Conservation (phyloP, 2,329 filamentous ascomycete genomes). For the Pseudogymnoascus sp. region DNA sequence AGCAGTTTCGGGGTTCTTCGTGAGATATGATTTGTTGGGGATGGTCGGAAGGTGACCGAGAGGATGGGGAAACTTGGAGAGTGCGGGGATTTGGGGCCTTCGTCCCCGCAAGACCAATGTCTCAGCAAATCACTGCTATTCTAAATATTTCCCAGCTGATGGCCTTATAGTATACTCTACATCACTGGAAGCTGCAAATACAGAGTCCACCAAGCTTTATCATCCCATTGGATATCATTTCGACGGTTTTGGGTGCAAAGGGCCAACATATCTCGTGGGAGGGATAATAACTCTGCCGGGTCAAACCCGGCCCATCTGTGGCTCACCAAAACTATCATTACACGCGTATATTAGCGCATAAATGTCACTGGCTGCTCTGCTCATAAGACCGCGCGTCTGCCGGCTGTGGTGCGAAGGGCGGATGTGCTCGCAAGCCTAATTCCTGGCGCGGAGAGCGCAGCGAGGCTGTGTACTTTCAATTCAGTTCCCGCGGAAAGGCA, state of each 20-base stretch:
- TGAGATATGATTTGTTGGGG: neutral
- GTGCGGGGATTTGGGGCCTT: neutral
- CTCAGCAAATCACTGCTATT: neutral
- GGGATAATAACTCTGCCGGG: too few species aligned
- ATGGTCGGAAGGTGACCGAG: neutral
- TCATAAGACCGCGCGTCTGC: neutral
- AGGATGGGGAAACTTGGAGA: constrained; percentile 2
- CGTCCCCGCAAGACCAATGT: neutral
- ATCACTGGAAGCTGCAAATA: neutral
- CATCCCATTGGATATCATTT: neutral
- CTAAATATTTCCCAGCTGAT: neutral
- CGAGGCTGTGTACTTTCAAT: neutral
- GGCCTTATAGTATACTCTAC: neutral
- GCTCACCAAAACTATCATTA: neutral
- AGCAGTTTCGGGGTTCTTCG: neutral
- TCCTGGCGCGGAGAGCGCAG: constrained; percentile 5
- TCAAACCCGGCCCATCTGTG: neutral
- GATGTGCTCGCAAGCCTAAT: constrained; percentile 15
- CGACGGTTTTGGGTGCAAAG: neutral
- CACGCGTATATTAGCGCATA: neutral
- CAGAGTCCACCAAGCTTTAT: neutral
- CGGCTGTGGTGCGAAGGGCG: constrained; percentile 14
- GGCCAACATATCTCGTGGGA: neutral
- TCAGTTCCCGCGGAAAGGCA: neutral
- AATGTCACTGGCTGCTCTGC: neutral